Conservation (phyloP, 306 rosid genomes). For the Carpinus viminea region DNA sequence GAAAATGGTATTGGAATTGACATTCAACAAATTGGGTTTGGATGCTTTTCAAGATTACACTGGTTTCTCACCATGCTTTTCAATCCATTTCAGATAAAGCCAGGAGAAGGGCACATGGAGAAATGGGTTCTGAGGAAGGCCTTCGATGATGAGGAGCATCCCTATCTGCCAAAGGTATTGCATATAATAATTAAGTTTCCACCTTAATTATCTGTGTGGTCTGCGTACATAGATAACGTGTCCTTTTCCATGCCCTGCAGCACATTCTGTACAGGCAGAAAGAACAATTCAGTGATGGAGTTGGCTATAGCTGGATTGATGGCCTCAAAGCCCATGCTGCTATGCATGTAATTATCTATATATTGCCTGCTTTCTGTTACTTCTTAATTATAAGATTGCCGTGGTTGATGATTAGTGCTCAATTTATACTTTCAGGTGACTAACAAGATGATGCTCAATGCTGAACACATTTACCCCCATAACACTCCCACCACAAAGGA, state of each 20-base stretch:
- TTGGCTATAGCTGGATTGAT: slow-evolving; percentile 97
- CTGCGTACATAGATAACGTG: slow-evolving; percentile 20
- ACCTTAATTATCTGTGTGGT: not conserved
- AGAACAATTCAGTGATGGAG: slow-evolving; percentile 97
- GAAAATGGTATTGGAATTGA: slow-evolving; percentile 59
- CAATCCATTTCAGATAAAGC: slow-evolving; percentile 57
- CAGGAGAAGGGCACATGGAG: slow-evolving; percentile 79
- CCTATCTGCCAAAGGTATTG: slow-evolving; percentile 91
- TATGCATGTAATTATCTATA: slow-evolving; percentile 55
- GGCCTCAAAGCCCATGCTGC: slow-evolving; percentile 91
- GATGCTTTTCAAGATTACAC: not conserved
- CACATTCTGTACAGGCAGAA: slow-evolving; percentile 91
- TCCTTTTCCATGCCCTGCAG: slow-evolving; percentile 45
- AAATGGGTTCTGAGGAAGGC: slow-evolving; percentile 89
- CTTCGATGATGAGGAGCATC: slow-evolving; percentile 84
- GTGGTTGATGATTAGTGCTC: slow-evolving; percentile 18
- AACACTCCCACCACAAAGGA: slow-evolving; percentile 90
- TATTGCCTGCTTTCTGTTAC: not conserved
- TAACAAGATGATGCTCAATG: slow-evolving; percentile 82
- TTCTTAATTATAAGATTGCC: not conserved
- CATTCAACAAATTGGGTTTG: slow-evolving; percentile 2
- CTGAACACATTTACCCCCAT: slow-evolving; percentile 74
- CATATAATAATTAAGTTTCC: not conserved
- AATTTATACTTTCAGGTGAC: slow-evolving; percentile 53
- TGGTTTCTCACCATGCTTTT: not conserved